Evolutionary conservation across 2,329 filamentous ascomycete species (phyloP).

Genomic region (Chrysoporthe deuterocubensis): DNA sequence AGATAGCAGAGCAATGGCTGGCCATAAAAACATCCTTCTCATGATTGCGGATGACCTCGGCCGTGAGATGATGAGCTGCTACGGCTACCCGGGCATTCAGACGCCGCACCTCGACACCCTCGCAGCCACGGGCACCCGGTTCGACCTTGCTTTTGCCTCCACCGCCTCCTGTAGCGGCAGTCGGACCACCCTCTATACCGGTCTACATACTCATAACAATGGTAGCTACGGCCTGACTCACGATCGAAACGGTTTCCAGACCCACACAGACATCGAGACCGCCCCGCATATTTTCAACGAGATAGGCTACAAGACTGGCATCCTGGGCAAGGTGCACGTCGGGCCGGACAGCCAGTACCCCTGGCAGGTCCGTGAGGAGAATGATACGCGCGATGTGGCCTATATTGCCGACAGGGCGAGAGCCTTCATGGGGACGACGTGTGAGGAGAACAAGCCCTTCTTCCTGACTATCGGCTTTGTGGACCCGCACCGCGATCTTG

Average conservation of each 20-base stretch:
- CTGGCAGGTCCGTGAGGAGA: constrained; percentile 44
- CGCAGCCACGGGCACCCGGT: constrained; percentile 40
- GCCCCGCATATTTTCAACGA: constrained; percentile 43
- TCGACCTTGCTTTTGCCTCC: constrained; percentile 45
- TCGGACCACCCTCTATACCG: constrained; percentile 50
- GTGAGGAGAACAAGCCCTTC: constrained; percentile 41
- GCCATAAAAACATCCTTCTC: neutral
- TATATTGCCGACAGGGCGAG: constrained; percentile 44
- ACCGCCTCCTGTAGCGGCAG: constrained; percentile 51
- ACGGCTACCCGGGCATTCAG: constrained; percentile 34
- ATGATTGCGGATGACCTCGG: constrained; percentile 11
- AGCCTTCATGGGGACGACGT: constrained; percentile 43
- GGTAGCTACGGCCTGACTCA: constrained; percentile 48
- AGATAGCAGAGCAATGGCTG: neutral
- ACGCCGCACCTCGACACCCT: constrained; percentile 47
- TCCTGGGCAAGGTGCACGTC: constrained; percentile 52
- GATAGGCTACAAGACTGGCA: constrained; percentile 47
- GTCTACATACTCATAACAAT: constrained; percentile 50
- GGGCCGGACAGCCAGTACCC: constrained; percentile 44
- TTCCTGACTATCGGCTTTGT: constrained; percentile 50
- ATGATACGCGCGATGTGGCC: constrained; percentile 45
- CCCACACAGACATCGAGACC: constrained; percentile 46
- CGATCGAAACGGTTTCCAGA: constrained; percentile 45
- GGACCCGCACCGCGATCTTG: constrained; percentile 50
- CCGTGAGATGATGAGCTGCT: constrained; percentile 4